Percentiles rank a stretch among this genome's conserved stretches.
phyloP scores from a whole-genome alignment of 2,329 filamentous ascomycete genomes.

The Apiospora rasikravindrae region DNA sequence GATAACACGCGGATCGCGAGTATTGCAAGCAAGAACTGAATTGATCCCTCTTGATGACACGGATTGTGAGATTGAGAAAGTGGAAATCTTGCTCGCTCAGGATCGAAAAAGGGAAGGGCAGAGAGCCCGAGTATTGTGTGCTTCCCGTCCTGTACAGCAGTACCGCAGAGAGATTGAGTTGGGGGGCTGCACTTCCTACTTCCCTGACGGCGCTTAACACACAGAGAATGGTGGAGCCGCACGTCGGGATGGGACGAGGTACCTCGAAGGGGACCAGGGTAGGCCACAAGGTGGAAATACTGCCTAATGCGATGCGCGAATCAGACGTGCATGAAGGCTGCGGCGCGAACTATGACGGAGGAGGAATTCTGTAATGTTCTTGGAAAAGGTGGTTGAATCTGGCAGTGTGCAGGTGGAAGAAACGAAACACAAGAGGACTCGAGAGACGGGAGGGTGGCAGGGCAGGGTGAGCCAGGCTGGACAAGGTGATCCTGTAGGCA shows the following conservation, averaged over 20 bases:
- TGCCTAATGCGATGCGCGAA: constrained; percentile 11
- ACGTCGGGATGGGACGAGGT: neutral
- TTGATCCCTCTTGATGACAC: neutral
- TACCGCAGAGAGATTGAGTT: neutral
- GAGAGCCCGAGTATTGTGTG: constrained; percentile 14
- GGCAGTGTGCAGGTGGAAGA: neutral
- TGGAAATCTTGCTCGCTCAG: neutral
- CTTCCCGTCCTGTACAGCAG: neutral
- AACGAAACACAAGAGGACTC: neutral
- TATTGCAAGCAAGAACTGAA: neutral
- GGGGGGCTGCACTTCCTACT: constrained; percentile 3
- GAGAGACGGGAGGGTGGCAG: neutral
- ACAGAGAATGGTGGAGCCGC: neutral
- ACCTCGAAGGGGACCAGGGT: neutral
- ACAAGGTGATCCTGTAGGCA: constrained; percentile 10
- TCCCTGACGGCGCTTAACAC: neutral
- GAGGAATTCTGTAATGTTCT: neutral
- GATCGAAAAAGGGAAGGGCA: neutral
- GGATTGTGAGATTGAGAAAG: constrained; percentile 1
- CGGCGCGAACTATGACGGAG: neutral
- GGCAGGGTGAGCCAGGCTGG: constrained; percentile 17
- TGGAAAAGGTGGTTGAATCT: neutral
- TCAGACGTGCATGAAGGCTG: neutral
- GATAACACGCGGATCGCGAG: neutral
- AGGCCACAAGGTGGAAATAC: constrained; percentile 1